These are phyloP conservation scores for Rhizodiscina lignyota DNA, from an alignment of 495 filamentous ascomycete genomes.

Conservation along the genomic window DNA sequence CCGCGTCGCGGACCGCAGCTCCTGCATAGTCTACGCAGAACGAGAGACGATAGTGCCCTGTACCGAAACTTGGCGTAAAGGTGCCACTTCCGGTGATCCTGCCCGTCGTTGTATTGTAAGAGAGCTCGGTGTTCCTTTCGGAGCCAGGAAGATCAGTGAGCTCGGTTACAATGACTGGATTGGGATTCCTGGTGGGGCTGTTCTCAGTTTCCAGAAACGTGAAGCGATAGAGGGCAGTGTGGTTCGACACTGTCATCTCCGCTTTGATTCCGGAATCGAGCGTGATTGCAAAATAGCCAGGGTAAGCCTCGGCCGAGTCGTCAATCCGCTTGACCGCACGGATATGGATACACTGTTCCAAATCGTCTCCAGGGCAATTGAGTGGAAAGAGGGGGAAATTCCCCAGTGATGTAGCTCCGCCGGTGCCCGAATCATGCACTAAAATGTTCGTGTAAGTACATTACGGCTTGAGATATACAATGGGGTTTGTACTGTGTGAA, in stretches of 20 bases:
- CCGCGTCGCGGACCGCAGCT: conserved; percentile 41
- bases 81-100: conserved; percentile 47
- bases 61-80: conserved; percentile 54
- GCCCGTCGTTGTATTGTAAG: conserved; percentile 34
- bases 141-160: conserved; percentile 48
- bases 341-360: conserved; percentile 44
- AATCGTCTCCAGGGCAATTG: conserved; percentile 40
- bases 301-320: conserved; percentile 37
- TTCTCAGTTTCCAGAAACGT: no score
- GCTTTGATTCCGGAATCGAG: conserved; percentile 40
- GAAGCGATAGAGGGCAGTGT: conserved; percentile 49
- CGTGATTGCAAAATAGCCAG: conserved; percentile 48
- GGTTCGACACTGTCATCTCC: conserved; percentile 49
- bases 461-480: no score
- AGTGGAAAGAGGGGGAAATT: conserved; percentile 57
- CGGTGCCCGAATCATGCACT: conserved; percentile 67
- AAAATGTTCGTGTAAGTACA: no score
- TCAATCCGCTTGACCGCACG: conserved; percentile 30
- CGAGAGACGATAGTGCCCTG: conserved; percentile 34
- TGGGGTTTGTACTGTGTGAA: no score
- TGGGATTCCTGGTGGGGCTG: no score
- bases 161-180: conserved; percentile 49
- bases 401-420: conserved; percentile 35
- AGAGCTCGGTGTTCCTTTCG: conserved; percentile 42
- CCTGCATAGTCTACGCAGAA: conserved; percentile 27